A percentile compares a stretch with the other conserved stretches of the same genome.
These are phyloP conservation scores for Aspergillus vadensis DNA, from an alignment of 2,329 filamentous ascomycete genomes.

Conservation along the genomic window DNA sequence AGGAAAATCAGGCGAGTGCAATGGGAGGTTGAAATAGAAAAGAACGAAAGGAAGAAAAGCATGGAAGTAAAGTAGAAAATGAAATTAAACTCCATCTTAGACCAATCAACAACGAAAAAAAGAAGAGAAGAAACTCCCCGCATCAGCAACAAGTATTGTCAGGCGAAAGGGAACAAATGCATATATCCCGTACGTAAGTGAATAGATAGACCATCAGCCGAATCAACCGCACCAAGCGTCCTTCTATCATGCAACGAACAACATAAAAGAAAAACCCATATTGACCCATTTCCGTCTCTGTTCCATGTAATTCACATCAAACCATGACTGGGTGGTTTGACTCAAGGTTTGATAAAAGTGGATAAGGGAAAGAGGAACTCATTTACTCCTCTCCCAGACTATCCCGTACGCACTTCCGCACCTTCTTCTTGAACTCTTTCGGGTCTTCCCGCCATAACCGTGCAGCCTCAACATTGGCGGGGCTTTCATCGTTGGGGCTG, in stretches of 20 bases:
- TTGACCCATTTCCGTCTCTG: too few species aligned
- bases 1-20: not conserved
- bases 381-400: conserved; percentile 71
- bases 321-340: too few species aligned
- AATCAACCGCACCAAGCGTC: not conserved
- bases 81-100: not conserved
- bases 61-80: not conserved
- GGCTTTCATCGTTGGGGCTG: conserved; percentile 91
- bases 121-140: not conserved
- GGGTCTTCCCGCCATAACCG: conserved; percentile 80
- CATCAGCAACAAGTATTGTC: not conserved
- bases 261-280: not conserved
- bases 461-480: conserved; percentile 92
- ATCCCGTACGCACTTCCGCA: conserved; percentile 76
- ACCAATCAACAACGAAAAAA: not conserved
- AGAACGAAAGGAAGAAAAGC: not conserved
- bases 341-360: not conserved
- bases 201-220: not conserved
- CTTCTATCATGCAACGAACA: not conserved
- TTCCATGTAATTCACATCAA: too few species aligned
- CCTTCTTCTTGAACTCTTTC: conserved; percentile 75
- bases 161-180: not conserved
- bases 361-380: not conserved
- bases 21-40: not conserved
- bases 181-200: not conserved